phyloP scores from a whole-genome alignment of 106 monocot species.

The Chionographis japonica region DNA sequence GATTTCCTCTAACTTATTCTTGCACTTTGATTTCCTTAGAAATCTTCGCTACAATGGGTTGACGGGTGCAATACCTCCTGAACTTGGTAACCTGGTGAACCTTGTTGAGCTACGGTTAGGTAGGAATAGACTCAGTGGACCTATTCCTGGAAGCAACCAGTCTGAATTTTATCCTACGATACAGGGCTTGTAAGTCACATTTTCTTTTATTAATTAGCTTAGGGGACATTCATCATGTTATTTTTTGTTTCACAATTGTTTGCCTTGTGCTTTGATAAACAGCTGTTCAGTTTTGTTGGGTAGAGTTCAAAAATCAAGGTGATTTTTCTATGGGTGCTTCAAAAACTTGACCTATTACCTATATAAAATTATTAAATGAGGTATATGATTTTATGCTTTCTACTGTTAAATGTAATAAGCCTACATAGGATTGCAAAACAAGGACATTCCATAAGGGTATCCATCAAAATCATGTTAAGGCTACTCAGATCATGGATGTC shows the following conservation, averaged over 20 bases:
- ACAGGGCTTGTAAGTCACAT: constrained; percentile 22
- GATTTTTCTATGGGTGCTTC: no score
- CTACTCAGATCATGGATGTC: no score
- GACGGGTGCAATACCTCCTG: constrained; percentile 55
- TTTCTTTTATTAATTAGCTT: not conserved
- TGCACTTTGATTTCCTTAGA: constrained; percentile 14
- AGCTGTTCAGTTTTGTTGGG: no score
- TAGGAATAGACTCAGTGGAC: constrained; percentile 67
- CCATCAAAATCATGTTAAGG: no score
- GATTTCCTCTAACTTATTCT: not conserved
- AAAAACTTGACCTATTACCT: no score
- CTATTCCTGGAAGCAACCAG: constrained; percentile 38
- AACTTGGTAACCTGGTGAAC: constrained; percentile 55
- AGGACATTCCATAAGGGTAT: no score
- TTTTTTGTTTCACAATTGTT: not conserved
- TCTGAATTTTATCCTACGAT: constrained; percentile 10
- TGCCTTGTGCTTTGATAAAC: no score
- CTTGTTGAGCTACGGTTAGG: constrained; percentile 73
- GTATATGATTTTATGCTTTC: no score
- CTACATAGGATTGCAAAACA: no score
- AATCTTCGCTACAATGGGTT: constrained; percentile 68
- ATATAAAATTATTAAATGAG: no score
- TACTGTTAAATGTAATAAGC: no score
- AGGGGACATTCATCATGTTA: not conserved
- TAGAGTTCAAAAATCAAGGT: no score